phyloP scores from a whole-genome alignment of 208 protist species.

The Acanthamoeba healyi region DNA sequence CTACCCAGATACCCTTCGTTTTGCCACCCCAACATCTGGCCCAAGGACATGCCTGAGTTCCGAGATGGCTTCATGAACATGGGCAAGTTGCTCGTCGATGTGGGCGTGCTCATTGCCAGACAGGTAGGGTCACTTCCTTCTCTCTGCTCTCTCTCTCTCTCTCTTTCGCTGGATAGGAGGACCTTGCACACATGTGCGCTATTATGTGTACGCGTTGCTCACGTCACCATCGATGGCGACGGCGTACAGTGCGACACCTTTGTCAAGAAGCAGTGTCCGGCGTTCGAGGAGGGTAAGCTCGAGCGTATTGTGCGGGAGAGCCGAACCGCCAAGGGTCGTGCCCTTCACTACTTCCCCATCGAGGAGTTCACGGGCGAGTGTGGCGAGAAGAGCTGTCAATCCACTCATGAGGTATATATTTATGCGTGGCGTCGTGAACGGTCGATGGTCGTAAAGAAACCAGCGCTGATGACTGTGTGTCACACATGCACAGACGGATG shows the following conservation, averaged over 20 bases:
- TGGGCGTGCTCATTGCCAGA: constrained; percentile 79
- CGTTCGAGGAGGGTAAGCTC: constrained; percentile 73
- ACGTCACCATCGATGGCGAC: neutral
- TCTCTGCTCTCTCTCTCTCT: neutral
- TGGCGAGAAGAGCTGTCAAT: constrained; percentile 57
- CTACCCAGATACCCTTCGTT: constrained; percentile 77
- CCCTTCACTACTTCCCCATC: constrained; percentile 88
- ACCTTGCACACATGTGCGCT: no score
- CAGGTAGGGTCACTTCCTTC: constrained; percentile 75
- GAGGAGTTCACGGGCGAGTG: constrained; percentile 49
- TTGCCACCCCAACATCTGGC: constrained; percentile 88
- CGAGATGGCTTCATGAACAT: constrained; percentile 85
- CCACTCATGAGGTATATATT: neutral
- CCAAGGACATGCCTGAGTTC: constrained; percentile 86
- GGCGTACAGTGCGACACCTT: constrained; percentile 28
- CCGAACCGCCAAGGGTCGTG: constrained; percentile 81
- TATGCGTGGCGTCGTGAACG: neutral
- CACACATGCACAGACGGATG: neutral
- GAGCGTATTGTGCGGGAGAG: constrained; percentile 78
- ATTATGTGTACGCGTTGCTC: no score
- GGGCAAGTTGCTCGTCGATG: constrained; percentile 85
- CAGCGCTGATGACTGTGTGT: no score
- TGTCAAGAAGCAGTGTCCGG: constrained; percentile 25
- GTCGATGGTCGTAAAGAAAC: neutral
- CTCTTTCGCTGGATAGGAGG: no score